Evolutionary conservation across 139 green algal species (phyloP), one percentile per base, ranked within the genome.

Genomic region (Desmodesmus armatus): DNA sequence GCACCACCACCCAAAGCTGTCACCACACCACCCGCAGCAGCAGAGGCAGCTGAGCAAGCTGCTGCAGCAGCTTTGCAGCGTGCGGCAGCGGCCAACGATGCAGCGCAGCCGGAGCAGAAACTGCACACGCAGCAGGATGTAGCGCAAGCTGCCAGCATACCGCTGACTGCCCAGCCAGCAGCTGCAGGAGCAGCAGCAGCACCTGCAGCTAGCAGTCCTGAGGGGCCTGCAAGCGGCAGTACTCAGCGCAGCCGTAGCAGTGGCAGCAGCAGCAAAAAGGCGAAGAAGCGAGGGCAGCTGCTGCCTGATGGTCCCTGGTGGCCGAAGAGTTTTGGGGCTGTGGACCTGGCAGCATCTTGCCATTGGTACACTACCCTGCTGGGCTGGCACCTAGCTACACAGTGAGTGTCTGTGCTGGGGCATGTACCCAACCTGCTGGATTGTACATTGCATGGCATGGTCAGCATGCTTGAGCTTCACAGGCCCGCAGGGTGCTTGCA

Each of bases 181-280:
- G 27, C 62, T 41, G 62, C 62, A 71, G 62, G n/a, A 71, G 62
- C 62, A 70, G 62, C 62, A 71, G 62, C 29, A 40, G 62, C 62
- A 40, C 11, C 27, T 41, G 62, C 27, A 27, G 53, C 27, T 35
- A 49, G 66, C 66, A 74, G 17, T 31, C 60, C 21, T 69, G n/a
- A 35, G 25, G 17, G 17, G 62, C 7, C 7, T 13, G 13, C 63
- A 72, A 4, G 13, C 29, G 7, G 35, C 29, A n/a, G 1, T 35
- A 25, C 1, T 15, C 44, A 29, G 27, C 66, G 5, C 65, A 73
- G 65, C 65, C 41, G 31, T 0, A 41, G 31, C 65, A 44, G 65
- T 33, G n/a, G 66, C 66, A 29, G 35, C 35, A 49, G 33, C 66
- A 49, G 35, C 66, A 74, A 25, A 29, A 72, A 44, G 19, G 41